Evolutionary conservation across 2,329 filamentous ascomycete genomes (phyloP), one percentile per base, ranked within the genome.

Genomic region (Cordyceps cateniannulata): DNA sequence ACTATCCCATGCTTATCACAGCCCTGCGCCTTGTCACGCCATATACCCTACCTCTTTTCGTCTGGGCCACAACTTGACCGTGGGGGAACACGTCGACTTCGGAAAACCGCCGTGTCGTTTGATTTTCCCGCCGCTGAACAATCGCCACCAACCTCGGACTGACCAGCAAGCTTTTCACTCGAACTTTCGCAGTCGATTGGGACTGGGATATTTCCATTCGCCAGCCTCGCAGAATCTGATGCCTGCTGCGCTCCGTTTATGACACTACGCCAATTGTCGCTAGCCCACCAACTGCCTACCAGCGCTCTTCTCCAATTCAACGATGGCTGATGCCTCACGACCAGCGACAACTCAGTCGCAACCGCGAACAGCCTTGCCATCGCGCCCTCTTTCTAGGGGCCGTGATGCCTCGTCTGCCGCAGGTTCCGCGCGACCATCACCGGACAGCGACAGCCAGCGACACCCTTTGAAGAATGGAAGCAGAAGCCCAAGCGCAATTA

Each of bases 281-380:
- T 38, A 59, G 51, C 42, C 29, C 50, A 25, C 42, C 50, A 25
- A 45, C 42, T 42, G 27, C 27, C 42, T 42, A 29, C 27, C 35
- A 49, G 16, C 9, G 16, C 16, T 24, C 9, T 32, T 32, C 40
- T 35, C 40, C 8, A 18, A 27, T 7, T 42, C n/a, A 3, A 52
- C 18, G 22, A 74, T 75, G 73, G 71, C 68, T 65, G 68, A 74
- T 63, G 61, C 67, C 40, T 66, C 66, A 18, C 68, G 67, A 45
- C 48, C 67, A 40, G 63, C 65, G 63, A 60, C 67, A 54, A 47
- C 63, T 35, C 64, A 66, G 59, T 68, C 68, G 65, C 67, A 70
- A 52, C 68, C 63, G 54, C 69, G 74, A 62, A 76, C 73, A 44
- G 73, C 73, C 10, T 66, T 76, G 42, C 74, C 74, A 29, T 74